Base-by-base conservation (phyloP, 2,329 filamentous ascomycete genomes). In the Byssoonygena ceratinophila region DNA sequence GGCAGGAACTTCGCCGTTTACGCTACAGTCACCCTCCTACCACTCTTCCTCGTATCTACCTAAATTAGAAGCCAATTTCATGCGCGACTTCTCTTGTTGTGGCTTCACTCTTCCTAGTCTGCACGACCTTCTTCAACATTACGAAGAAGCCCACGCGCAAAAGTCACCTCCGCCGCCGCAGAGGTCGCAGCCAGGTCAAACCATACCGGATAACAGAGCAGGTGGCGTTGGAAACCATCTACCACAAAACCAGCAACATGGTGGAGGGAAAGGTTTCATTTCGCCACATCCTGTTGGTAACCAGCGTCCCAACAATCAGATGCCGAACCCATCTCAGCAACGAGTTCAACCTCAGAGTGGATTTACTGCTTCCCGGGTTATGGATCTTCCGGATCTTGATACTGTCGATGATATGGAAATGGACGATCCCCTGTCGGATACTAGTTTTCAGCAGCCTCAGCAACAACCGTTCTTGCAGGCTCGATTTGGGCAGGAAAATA, bases 41-140 rank as follows among this genome's bases (percentile, higher is more conserved):
- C 91, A 97, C 69, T 97, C 91, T 0, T 94, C 90, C 5, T 97
- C 92, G 23, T 97, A 97, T 66, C 79, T 96, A 1, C 91, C 90
- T 8, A 96, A 95, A 69, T 82, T 96, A 65, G 92, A 98, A 70
- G 91, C 91, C 56, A 92, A 91, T 65, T 98, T 96, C 68, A 94
- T 97, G 87, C 85, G 85, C 69, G 90, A 97, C 72, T 97, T 97
- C 71, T 85, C 85, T 49, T 98, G 92, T 73, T 98, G 92, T 71
- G 89, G 89, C 63, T 80, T 87, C 62, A 91, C 84, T 29, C 78
- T 96, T 59, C 85, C 90, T 22, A 94, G 90, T 47, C 79, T 98
- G 60, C 92, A 98, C 71, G 92, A 97, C 65, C 77, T 98, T 44
- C 76, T 98, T 44, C 89, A 95, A 66, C 92, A 98, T 68, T 98